Conservation (phyloP, 2,329 filamentous ascomycete genomes). For the Ophiostoma novo-ulmi region DNA sequence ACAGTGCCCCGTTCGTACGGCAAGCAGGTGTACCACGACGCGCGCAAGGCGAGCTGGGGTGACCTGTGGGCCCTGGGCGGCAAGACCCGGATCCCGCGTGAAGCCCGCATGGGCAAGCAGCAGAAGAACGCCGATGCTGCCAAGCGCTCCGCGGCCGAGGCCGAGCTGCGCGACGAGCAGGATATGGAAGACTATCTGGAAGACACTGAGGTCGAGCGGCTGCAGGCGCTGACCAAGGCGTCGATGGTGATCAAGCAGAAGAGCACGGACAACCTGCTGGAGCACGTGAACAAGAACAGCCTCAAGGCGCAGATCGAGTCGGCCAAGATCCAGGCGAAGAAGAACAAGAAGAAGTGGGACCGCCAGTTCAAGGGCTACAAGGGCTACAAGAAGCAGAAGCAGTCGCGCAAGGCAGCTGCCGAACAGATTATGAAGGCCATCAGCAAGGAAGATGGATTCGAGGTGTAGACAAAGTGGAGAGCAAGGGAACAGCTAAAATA, state of each 20-base stretch:
- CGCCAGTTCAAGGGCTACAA: slow-evolving; percentile 14
- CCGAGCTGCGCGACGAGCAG: background rate
- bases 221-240: background rate
- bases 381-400: slow-evolving; percentile 19
- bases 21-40: slow-evolving; percentile 81
- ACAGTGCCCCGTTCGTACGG: slow-evolving; percentile 78
- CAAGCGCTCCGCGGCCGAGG: background rate
- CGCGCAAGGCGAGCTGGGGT: slow-evolving; percentile 84
- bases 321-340: slow-evolving; percentile 14
- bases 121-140: background rate
- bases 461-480: background rate
- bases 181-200: background rate
- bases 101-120: slow-evolving; percentile 52
- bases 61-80: slow-evolving; percentile 94
- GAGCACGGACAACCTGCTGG: slow-evolving; percentile 9
- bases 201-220: background rate
- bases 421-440: slow-evolving; percentile 34
- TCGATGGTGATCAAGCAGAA: background rate
- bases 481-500: background rate
- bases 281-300: background rate
- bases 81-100: slow-evolving; percentile 68
- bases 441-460: slow-evolving; percentile 4
- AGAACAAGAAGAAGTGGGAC: slow-evolving; percentile 16
- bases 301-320: background rate
- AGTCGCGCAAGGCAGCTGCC: slow-evolving; percentile 35